Percentiles rank a stretch among this genome's conserved stretches.
Conservation (phyloP, 345 rosid species). For the Chamaenerion angustifolium region DNA sequence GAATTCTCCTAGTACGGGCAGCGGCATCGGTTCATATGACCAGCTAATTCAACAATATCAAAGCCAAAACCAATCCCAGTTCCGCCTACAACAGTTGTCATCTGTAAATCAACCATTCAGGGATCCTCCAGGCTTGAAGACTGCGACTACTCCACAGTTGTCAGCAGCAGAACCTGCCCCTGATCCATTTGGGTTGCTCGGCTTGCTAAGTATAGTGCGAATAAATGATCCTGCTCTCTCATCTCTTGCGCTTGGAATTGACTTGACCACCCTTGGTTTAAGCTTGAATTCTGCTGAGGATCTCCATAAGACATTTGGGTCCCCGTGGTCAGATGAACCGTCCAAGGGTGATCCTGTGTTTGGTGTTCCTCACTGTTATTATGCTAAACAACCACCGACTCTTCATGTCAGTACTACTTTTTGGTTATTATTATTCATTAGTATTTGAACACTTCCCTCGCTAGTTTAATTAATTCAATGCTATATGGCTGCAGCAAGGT, state of each 20-base stretch:
- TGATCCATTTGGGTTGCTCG: conserved; percentile 24
- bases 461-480: not conserved
- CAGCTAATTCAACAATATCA: conserved; percentile 83
- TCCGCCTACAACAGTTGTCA: conserved; percentile 79
- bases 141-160: conserved; percentile 16
- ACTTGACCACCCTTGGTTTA: conserved; percentile 81
- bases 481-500: conserved; percentile 47
- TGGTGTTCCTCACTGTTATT: conserved; percentile 79
- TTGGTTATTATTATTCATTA: not conserved
- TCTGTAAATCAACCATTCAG: conserved; percentile 74
- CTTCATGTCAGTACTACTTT: conserved; percentile 40
- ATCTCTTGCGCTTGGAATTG: conserved; percentile 38
- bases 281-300: conserved; percentile 83
- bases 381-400: conserved; percentile 74
- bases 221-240: conserved; percentile 9
- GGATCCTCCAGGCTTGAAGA: conserved; percentile 34
- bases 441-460: not conserved
- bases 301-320: conserved; percentile 94
- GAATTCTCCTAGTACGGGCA: conserved; percentile 54
- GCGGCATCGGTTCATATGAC: conserved; percentile 52
- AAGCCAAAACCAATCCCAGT: conserved; percentile 77
- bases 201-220: conserved; percentile 9
- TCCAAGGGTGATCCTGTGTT: conserved; percentile 90
- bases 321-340: conserved; percentile 98
- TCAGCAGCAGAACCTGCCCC: conserved; percentile 39